phyloP scores from a whole-genome alignment of 331 rosid genomes.

The Pyrus hybrid region DNA sequence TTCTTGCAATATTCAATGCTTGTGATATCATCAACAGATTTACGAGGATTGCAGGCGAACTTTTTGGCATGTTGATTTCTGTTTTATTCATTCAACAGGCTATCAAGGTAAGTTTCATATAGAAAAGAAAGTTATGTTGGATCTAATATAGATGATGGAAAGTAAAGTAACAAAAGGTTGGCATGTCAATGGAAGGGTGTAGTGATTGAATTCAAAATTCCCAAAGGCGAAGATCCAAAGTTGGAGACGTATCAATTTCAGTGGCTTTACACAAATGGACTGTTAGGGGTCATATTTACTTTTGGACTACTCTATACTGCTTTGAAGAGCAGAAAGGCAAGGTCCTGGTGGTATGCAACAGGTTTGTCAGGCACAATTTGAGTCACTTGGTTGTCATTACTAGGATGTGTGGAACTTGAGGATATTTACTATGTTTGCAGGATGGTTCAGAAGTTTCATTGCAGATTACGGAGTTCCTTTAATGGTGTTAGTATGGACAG shows the following conservation, averaged over 20 bases:
- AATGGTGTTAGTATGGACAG: constrained; percentile 75
- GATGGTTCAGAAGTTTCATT: constrained; percentile 37
- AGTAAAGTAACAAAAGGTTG: constrained; percentile 1
- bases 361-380: constrained; percentile 32
- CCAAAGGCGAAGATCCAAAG: constrained; percentile 39
- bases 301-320: constrained; percentile 67
- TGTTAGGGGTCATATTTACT: constrained; percentile 57
- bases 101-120: constrained; percentile 49
- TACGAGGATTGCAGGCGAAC: constrained; percentile 82
- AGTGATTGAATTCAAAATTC: constrained; percentile 56
- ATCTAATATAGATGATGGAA: background rate
- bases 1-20: constrained; percentile 71
- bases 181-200: constrained; percentile 41
- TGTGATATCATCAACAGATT: constrained; percentile 59
- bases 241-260: constrained; percentile 38
- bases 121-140: background rate
- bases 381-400: background rate
- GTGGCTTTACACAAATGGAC: constrained; percentile 71
- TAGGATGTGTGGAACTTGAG: background rate
- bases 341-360: constrained; percentile 81
- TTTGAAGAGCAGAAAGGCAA: constrained; percentile 68
- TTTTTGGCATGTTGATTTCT: constrained; percentile 74
- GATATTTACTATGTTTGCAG: constrained; percentile 16
- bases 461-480: constrained; percentile 57
- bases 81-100: constrained; percentile 84